phyloP scores from a whole-genome alignment of 345 rosid species.

The Odontarrhena argentea region DNA sequence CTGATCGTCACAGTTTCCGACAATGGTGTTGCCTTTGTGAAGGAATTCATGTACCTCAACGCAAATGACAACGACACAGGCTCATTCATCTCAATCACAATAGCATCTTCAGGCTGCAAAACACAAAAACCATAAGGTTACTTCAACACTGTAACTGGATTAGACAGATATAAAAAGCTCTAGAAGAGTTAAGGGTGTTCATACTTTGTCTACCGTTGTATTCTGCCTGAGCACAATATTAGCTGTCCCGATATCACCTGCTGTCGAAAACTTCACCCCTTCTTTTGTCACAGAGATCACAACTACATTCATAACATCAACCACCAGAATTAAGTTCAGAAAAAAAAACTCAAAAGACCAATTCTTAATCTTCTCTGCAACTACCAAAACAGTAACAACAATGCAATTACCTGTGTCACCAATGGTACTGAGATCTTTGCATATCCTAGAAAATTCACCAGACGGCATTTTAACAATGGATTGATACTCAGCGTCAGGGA shows the following conservation, averaged over 20 bases:
- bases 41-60: slow-evolving; percentile 93
- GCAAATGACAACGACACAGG: slow-evolving; percentile 95
- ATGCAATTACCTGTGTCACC: slow-evolving; percentile 76
- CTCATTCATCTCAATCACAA: slow-evolving; percentile 85
- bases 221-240: slow-evolving; percentile 95
- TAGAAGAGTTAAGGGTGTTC: neutral
- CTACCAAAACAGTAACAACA: neutral
- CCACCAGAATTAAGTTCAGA: neutral
- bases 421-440: slow-evolving; percentile 85
- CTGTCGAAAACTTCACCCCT: slow-evolving; percentile 95
- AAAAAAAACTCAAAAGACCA: neutral
- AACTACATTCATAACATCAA: slow-evolving; percentile 47
- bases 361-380: neutral
- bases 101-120: slow-evolving; percentile 91
- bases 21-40: slow-evolving; percentile 93
- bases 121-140: neutral
- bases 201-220: slow-evolving; percentile 86
- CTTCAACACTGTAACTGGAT: neutral
- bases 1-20: slow-evolving; percentile 84
- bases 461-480: slow-evolving; percentile 98
- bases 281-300: slow-evolving; percentile 96
- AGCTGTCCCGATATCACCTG: slow-evolving; percentile 95
- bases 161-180: neutral
- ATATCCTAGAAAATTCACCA: slow-evolving; percentile 83
- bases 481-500: slow-evolving; percentile 96